phyloP scores from a whole-genome alignment of 768 basidiomycete species.

The Podaxis sp. region DNA sequence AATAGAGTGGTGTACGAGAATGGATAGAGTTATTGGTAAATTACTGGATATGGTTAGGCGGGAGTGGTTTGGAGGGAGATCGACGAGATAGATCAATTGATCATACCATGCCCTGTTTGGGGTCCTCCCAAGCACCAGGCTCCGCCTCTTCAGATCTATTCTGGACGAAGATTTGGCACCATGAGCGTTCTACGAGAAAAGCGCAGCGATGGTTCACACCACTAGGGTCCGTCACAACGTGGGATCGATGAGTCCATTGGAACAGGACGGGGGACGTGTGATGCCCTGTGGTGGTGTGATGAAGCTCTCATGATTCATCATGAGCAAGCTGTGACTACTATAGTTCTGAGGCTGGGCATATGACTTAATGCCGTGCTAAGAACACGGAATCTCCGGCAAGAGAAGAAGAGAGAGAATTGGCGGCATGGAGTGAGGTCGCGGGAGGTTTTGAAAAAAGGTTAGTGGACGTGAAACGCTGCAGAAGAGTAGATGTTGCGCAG shows the following conservation, averaged over 20 bases:
- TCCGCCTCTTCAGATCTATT: neutral
- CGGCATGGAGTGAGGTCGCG: neutral
- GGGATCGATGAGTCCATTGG: slow-evolving; percentile 19
- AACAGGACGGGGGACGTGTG: slow-evolving; percentile 1
- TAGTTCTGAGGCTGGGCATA: slow-evolving; percentile 8
- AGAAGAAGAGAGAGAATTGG: neutral
- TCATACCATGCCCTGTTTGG: neutral
- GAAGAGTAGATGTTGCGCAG: neutral
- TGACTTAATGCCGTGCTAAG: slow-evolving; percentile 1
- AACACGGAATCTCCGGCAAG: neutral
- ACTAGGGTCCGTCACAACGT: slow-evolving; percentile 23
- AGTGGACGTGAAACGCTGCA: slow-evolving; percentile 9
- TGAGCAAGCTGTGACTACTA: slow-evolving; percentile 9
- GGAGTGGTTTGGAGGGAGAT: slow-evolving; percentile 1
- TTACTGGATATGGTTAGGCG: slow-evolving; percentile 8
- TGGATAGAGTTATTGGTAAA: neutral
- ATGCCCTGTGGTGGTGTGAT: slow-evolving; percentile 16
- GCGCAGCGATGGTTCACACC: slow-evolving; percentile 10
- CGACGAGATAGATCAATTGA: slow-evolving; percentile 2
- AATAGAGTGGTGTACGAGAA: slow-evolving; percentile 4
- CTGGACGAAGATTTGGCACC: slow-evolving; percentile 15
- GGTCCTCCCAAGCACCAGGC: neutral
- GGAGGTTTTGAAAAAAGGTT: slow-evolving; percentile 1
- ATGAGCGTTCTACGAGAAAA: slow-evolving; percentile 1
- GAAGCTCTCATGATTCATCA: slow-evolving; percentile 13